Conservation (phyloP, 768 basidiomycete genomes). For the Tephrocybe sp. region DNA sequence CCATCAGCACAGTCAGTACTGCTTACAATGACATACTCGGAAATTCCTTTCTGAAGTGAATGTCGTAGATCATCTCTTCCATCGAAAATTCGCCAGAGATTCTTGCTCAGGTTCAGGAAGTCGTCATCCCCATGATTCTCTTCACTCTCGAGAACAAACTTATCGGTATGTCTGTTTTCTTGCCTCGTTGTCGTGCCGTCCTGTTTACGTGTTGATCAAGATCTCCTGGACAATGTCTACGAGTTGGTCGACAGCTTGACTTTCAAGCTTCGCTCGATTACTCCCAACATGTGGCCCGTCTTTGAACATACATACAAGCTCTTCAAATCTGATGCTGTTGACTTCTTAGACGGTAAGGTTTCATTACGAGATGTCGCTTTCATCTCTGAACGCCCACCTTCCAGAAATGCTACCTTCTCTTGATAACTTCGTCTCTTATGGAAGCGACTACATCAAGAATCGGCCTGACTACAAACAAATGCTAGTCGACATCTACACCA, state of each 20-base stretch:
- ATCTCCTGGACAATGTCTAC: conserved; percentile 86
- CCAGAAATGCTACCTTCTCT: conserved; percentile 87
- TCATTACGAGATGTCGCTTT: neutral
- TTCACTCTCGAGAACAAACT: conserved; percentile 78
- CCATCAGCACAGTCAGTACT: conserved; percentile 68
- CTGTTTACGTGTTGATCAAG: conserved; percentile 34
- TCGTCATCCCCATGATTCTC: conserved; percentile 74
- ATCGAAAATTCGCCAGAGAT: conserved; percentile 76
- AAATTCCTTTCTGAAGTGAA: conserved; percentile 2
- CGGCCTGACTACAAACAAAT: conserved; percentile 77
- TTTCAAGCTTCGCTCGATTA: conserved; percentile 75
- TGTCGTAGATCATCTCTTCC: conserved; percentile 64
- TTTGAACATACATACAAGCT: conserved; percentile 81
- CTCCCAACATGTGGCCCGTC: conserved; percentile 84
- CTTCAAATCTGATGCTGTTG: conserved; percentile 81
- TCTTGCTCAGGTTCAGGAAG: conserved; percentile 76
- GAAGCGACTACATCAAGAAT: conserved; percentile 70
- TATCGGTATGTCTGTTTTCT: conserved; percentile 51
- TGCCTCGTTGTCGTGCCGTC: neutral
- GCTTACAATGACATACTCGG: neutral
- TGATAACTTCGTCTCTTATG: conserved; percentile 88
- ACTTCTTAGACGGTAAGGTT: conserved; percentile 79
- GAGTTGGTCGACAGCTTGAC: conserved; percentile 84
- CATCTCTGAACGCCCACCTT: no score
- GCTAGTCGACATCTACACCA: conserved; percentile 82